Percentiles rank a stretch among this genome's conserved stretches.
Conservation (phyloP, 2,329 filamentous ascomycete genomes). For the Ophiostoma ips region DNA sequence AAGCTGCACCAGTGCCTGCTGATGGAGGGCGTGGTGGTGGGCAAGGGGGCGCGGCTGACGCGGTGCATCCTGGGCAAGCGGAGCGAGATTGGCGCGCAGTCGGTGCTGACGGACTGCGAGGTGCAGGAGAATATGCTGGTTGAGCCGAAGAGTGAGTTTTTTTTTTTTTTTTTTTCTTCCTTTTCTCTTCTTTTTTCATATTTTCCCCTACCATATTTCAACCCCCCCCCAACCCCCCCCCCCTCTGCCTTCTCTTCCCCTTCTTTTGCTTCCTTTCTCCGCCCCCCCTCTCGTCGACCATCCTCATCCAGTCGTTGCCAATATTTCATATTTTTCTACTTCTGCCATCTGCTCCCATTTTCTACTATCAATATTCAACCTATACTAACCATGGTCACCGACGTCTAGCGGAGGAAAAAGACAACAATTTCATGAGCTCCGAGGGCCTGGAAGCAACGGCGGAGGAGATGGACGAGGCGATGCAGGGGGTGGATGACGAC, state of each 20-base stretch:
- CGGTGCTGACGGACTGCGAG: slow-evolving; percentile 75
- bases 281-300: too few species aligned
- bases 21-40: slow-evolving; percentile 84
- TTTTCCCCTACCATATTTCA: not conserved
- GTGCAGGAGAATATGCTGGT: slow-evolving; percentile 81
- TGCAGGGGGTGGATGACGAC: slow-evolving; percentile 21
- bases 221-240: not conserved
- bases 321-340: slow-evolving; percentile 16
- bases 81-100: slow-evolving; percentile 70
- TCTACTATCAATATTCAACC: not conserved
- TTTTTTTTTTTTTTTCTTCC: not conserved
- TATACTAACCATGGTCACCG: not conserved
- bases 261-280: too few species aligned
- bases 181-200: too few species aligned
- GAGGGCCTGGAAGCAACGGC: slow-evolving; percentile 51
- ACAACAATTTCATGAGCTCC: slow-evolving; percentile 53
- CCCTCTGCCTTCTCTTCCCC: not conserved
- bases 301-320: too few species aligned
- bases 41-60: slow-evolving; percentile 70
- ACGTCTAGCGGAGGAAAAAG: slow-evolving; percentile 47
- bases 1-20: slow-evolving; percentile 76
- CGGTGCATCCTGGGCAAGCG: slow-evolving; percentile 76
- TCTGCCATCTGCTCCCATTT: not conserved
- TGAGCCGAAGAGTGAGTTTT: slow-evolving; percentile 55
- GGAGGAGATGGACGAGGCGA: slow-evolving; percentile 42